These are phyloP conservation scores for Pleurotus giganteus DNA, from an alignment of 768 basidiomycete genomes.

Conservation along the genomic window DNA sequence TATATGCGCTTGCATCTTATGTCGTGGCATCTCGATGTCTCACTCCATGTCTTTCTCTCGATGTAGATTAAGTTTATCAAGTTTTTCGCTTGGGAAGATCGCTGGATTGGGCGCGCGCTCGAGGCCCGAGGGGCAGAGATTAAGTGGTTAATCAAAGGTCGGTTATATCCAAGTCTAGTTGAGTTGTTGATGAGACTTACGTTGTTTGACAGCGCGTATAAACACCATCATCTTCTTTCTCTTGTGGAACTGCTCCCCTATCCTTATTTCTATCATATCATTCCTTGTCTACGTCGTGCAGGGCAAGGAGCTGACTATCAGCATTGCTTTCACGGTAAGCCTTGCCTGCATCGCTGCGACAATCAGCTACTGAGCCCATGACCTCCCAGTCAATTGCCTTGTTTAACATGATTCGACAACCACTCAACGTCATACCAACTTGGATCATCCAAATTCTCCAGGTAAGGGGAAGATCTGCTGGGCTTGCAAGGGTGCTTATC, in stretches of 20 bases:
- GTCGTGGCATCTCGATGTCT: background rate
- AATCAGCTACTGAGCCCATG: background rate
- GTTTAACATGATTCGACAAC: slow-evolving; percentile 75
- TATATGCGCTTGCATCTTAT: slow-evolving; percentile 3
- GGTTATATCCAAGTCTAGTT: too few relatives aligned
- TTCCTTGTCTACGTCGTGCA: slow-evolving; percentile 73
- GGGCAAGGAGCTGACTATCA: slow-evolving; percentile 73
- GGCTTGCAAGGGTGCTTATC: background rate
- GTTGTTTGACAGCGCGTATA: slow-evolving; percentile 55
- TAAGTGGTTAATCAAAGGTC: slow-evolving; percentile 74
- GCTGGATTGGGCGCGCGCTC: slow-evolving; percentile 67
- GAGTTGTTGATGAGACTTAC: too few relatives aligned
- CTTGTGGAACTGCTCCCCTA: slow-evolving; percentile 76
- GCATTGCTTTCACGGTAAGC: slow-evolving; percentile 79
- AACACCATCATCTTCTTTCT: slow-evolving; percentile 71
- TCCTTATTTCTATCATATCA: slow-evolving; percentile 75
- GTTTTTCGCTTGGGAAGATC: slow-evolving; percentile 80
- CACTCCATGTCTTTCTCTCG: background rate
- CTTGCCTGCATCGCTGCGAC: background rate
- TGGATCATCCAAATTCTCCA: slow-evolving; percentile 80
- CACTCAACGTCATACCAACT: slow-evolving; percentile 76
- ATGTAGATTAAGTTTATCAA: slow-evolving; percentile 71
- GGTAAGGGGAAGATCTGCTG: slow-evolving; percentile 21
- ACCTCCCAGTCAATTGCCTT: slow-evolving; percentile 63
- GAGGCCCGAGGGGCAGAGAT: slow-evolving; percentile 71